These are phyloP conservation scores for Pseudogymnoascus pannorum DNA, from an alignment of 2,329 filamentous ascomycete genomes.

Conservation along the genomic window DNA sequence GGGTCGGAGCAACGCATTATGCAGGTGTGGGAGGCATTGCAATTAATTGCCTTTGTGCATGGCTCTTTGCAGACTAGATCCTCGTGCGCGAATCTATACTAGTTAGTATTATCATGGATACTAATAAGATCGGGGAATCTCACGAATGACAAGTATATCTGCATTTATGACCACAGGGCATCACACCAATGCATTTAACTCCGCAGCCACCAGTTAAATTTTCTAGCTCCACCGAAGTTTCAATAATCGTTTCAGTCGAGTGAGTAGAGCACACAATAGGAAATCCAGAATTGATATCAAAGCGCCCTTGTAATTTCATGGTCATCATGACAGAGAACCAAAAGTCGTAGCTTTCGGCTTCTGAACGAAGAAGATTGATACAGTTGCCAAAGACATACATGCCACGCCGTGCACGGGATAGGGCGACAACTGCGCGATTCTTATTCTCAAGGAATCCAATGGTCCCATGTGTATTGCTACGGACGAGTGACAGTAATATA, in stretches of 20 bases:
- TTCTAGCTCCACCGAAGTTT: conserved; percentile 46
- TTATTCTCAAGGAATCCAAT: conserved; percentile 68
- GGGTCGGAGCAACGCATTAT: neutral
- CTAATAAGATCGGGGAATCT: neutral
- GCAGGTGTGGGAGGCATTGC: conserved; percentile 8
- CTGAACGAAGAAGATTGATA: conserved; percentile 33
- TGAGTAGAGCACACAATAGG: conserved; percentile 61
- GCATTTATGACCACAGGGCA: conserved; percentile 27
- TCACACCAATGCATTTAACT: conserved; percentile 34
- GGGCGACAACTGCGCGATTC: conserved; percentile 51
- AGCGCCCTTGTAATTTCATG: conserved; percentile 34
- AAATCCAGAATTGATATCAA: conserved; percentile 36
- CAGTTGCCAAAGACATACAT: conserved; percentile 82
- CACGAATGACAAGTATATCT: conserved; percentile 23
- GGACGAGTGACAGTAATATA: conserved; percentile 71
- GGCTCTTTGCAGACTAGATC: conserved; percentile 20
- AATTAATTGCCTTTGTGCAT: conserved; percentile 19
- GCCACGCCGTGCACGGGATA: conserved; percentile 65
- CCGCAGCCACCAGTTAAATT: conserved; percentile 46
- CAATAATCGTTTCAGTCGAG: conserved; percentile 41
- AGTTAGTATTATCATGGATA: neutral
- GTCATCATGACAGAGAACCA: conserved; percentile 30
- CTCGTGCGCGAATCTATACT: conserved; percentile 19
- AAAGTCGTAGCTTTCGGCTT: conserved; percentile 20
- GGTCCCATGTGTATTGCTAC: conserved; percentile 50